Conservation (phyloP, 176 grass and related monocot species). For the Musa beccarii region DNA sequence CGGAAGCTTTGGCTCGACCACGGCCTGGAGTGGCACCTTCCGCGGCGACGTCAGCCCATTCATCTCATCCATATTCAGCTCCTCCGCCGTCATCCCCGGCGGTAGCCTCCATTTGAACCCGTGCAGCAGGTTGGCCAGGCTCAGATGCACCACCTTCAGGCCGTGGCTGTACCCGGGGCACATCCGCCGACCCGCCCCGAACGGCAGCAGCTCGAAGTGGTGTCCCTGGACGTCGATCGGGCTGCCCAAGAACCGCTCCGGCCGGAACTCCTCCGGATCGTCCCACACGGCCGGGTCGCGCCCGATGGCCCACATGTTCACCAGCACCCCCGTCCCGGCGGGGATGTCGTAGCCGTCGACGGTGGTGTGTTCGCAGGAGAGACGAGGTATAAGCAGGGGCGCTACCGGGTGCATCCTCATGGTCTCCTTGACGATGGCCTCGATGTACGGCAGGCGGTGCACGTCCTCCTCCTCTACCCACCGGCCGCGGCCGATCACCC, state of each 20-base stretch:
- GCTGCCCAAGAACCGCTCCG: conserved; percentile 30
- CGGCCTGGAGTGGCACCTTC: background rate
- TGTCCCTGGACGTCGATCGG: conserved; percentile 47
- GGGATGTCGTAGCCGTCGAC: too few relatives aligned
- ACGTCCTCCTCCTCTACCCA: too few relatives aligned
- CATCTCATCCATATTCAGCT: conserved; percentile 43
- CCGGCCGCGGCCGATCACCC: too few relatives aligned
- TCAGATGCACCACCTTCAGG: too few relatives aligned
- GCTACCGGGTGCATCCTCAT: too few relatives aligned
- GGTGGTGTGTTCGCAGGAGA: too few relatives aligned
- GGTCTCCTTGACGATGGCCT: too few relatives aligned
- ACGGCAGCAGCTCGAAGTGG: conserved; percentile 11
- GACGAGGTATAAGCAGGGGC: too few relatives aligned
- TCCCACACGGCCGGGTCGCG: conserved; percentile 54
- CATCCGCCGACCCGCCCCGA: too few relatives aligned
- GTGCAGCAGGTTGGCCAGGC: too few relatives aligned
- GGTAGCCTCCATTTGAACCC: background rate
- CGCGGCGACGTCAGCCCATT: conserved; percentile 3
- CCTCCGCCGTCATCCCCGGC: conserved; percentile 18
- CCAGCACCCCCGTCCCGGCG: background rate
- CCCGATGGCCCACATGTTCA: conserved; percentile 31
- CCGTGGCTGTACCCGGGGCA: too few relatives aligned
- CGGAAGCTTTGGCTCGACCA: background rate
- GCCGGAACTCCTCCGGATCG: conserved; percentile 38
- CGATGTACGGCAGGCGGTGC: too few relatives aligned